A percentile compares a stretch with the other conserved stretches of the same genome.
Evolutionary conservation across 495 filamentous ascomycete genomes (phyloP).

Genomic region (Delitschia confertaspora): DNA sequence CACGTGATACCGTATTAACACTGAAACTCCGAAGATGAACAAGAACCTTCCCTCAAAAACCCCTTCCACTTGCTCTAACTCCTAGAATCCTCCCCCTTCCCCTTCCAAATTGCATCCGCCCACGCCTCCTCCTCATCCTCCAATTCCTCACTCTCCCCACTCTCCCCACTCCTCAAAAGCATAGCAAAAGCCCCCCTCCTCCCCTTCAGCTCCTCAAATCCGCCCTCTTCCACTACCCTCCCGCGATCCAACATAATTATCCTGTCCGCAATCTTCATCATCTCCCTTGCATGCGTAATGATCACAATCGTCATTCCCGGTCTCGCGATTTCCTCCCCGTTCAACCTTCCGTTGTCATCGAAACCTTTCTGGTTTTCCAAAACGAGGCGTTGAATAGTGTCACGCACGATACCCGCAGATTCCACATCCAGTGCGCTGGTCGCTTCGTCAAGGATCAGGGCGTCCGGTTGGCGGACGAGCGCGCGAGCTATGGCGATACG

Average conservation of each 20-base stretch:
- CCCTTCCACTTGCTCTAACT: neutral
- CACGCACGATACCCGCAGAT: constrained; percentile 57
- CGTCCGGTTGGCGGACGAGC: constrained; percentile 54
- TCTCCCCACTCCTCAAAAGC: constrained; percentile 30
- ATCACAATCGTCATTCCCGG: constrained; percentile 50
- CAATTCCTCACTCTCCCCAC: neutral
- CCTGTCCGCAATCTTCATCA: constrained; percentile 70
- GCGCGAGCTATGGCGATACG: constrained; percentile 76
- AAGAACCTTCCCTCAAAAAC: neutral
- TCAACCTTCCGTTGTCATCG: constrained; percentile 13
- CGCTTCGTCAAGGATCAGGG: constrained; percentile 82
- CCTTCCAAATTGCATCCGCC: neutral
- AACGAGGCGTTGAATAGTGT: constrained; percentile 50
- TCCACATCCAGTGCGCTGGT: constrained; percentile 70
- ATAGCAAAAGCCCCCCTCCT: constrained; percentile 36
- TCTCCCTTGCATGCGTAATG: constrained; percentile 69
- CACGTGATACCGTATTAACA: too few relatives aligned
- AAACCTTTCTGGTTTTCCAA: constrained; percentile 7
- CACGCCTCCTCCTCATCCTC: neutral
- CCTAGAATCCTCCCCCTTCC: too few relatives aligned
- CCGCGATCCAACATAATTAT: constrained; percentile 65
- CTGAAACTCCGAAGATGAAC: neutral
- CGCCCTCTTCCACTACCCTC: constrained; percentile 54
- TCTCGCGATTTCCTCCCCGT: neutral
- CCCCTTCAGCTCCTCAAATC: constrained; percentile 46